Evolutionary conservation across 2,329 filamentous ascomycete species (phyloP).

Genomic region (Eutypa lata): DNA sequence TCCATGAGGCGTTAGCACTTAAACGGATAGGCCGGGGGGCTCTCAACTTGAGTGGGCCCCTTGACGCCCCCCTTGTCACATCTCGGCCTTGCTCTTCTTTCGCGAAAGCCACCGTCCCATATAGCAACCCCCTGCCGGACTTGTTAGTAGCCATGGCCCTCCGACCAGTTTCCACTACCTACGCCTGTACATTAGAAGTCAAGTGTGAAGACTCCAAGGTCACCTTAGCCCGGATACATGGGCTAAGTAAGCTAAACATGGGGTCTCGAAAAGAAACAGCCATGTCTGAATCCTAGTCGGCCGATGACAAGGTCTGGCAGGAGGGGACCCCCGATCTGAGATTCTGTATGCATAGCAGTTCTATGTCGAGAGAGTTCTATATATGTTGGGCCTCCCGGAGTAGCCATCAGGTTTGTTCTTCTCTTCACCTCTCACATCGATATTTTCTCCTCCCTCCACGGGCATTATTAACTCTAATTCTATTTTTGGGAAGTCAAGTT

Average conservation of each 20-base stretch:
- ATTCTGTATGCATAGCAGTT: background rate
- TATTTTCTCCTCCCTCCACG: conserved; percentile 24
- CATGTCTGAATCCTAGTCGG: background rate
- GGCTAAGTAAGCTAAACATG: background rate
- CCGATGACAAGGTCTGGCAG: background rate
- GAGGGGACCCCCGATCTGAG: background rate
- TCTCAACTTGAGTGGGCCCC: background rate
- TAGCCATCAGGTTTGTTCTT: conserved; percentile 3
- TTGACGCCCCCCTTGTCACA: background rate
- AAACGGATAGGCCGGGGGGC: background rate
- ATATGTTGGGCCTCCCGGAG: conserved; percentile 21
- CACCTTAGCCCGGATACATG: background rate
- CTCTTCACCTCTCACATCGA: conserved; percentile 18
- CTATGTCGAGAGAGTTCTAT: conserved; percentile 12
- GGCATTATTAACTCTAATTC: conserved; percentile 27
- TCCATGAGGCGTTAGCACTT: background rate
- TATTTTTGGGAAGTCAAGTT: conserved; percentile 44
- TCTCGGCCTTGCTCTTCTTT: background rate
- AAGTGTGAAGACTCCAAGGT: background rate
- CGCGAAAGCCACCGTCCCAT: background rate
- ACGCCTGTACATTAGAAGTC: conserved; percentile 9
- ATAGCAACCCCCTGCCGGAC: background rate
- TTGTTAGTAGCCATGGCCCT: background rate
- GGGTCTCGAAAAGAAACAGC: background rate
- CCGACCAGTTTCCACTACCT: background rate